These are phyloP conservation scores for Metschnikowia anglica DNA, from an alignment of 805 yeast genomes.

Conservation along the genomic window DNA sequence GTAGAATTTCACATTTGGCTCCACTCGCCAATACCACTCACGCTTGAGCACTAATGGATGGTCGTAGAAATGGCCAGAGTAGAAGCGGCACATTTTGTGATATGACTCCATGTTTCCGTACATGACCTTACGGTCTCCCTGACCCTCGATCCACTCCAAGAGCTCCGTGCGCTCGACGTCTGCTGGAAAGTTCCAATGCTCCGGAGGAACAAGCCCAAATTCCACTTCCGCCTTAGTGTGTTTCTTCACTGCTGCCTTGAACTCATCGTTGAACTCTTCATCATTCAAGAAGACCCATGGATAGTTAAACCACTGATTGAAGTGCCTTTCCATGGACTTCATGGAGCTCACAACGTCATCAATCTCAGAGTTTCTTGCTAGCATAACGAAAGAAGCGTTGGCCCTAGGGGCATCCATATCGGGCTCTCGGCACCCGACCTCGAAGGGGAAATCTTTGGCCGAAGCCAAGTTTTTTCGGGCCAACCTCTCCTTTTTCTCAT, in stretches of 20 bases:
- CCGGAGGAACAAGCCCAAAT: slow-evolving; percentile 63
- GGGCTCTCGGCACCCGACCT: slow-evolving; percentile 54
- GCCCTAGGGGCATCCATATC: slow-evolving; percentile 47
- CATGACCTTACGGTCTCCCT: slow-evolving; percentile 80
- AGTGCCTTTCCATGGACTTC: slow-evolving; percentile 76
- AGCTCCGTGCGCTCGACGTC: slow-evolving; percentile 43
- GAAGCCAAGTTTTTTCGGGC: slow-evolving; percentile 20
- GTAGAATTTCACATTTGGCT: slow-evolving; percentile 85
- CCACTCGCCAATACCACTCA: slow-evolving; percentile 97
- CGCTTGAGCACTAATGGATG: slow-evolving; percentile 69
- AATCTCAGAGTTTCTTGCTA: slow-evolving; percentile 79
- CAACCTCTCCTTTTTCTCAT: slow-evolving; percentile 13
- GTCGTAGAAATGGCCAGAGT: slow-evolving; percentile 76
- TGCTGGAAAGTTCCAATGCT: slow-evolving; percentile 67
- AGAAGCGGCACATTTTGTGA: slow-evolving; percentile 78
- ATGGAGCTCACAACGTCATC: slow-evolving; percentile 75
- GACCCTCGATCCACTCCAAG: slow-evolving; percentile 60
- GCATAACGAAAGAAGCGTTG: slow-evolving; percentile 81
- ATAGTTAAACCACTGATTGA: slow-evolving; percentile 90
- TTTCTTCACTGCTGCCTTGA: slow-evolving; percentile 50
- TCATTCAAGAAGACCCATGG: slow-evolving; percentile 92
- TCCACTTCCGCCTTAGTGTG: slow-evolving; percentile 61
- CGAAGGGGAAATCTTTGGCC: slow-evolving; percentile 44
- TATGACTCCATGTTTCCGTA: slow-evolving; percentile 82
- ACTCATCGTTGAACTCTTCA: slow-evolving; percentile 66